Base-by-base conservation (phyloP, 345 rosid species). In the Chamaenerion angustifolium region DNA sequence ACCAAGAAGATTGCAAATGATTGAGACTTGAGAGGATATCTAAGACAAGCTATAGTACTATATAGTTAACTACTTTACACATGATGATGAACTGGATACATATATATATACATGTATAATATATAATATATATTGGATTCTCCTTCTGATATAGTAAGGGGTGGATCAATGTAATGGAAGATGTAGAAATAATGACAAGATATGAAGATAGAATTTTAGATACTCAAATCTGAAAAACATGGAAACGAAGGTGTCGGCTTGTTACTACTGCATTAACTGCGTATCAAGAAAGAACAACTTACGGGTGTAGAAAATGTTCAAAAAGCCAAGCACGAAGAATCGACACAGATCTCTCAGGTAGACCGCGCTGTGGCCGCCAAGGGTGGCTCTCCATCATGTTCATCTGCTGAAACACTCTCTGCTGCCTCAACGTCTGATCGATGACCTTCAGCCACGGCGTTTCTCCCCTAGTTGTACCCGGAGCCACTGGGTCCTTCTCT, bases 271-370 rank as follows among this genome's bases (percentile, higher is more conserved):
- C n/a, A n/a, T n/a, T 25, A 16, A 51, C 46, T 25, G 18, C 37
- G 43, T 16, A 42, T n/a, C 52, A 31, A 11, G 46, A 53, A 48
- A 37, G n/a, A 43, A 53, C 17, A 21, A 57, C 27, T 82, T 79
- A 93, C 99, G 99, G 99, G 72, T 93, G 94, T 49, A 93, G 94
- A 49, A 93, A 93, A 65, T 93, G 99, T 63, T 93, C 99, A 42
- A 93, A 93, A 57, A 93, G 67, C 99, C 99, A 93, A 63, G 99
- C 95, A 14, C 99, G 80, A 25, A 93, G 89, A 55, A 90, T 73
- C 1, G 96, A 84, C 6, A 93, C 99, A 6, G 99, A 90, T 62
- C 88, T 73, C 69, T 93, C 99, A 0, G 99, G 99, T 16, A 93
- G 53, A 49, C 99, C 99, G 46, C 99, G 73, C 75, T 93, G 99